A percentile compares a stretch with the other conserved stretches of the same genome.
phyloP scores from a whole-genome alignment of 116 monocot species.

The Thalassia testudinum region DNA sequence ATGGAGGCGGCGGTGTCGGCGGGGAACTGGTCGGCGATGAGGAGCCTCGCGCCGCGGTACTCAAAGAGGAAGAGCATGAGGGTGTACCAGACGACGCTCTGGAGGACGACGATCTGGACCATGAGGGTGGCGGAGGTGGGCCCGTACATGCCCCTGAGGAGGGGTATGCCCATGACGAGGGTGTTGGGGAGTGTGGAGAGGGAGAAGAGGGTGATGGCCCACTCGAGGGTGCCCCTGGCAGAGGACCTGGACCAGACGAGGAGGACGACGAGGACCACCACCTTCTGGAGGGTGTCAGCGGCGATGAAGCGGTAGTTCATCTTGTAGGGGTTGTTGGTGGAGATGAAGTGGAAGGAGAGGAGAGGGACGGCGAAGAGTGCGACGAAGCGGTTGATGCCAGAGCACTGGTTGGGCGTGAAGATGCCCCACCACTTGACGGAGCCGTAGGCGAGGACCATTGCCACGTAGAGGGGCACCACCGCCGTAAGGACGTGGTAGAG shows the following conservation, averaged over 20 bases:
- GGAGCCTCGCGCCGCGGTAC: conserved; percentile 15
- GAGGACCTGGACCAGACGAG: conserved; percentile 20
- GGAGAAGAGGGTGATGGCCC: conserved; percentile 29
- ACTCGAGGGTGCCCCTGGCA: conserved; percentile 16
- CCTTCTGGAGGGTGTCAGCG: conserved; percentile 81
- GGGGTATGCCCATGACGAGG: conserved; percentile 33
- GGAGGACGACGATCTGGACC: conserved; percentile 29
- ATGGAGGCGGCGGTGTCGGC: conserved; percentile 17
- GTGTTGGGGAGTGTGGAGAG: conserved; percentile 34
- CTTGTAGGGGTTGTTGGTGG: conserved; percentile 18
- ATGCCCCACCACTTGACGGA: conserved; percentile 33
- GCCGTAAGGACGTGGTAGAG: conserved; percentile 28
- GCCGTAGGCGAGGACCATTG: conserved; percentile 25
- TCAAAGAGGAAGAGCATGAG: conserved; percentile 31
- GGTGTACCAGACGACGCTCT: conserved; percentile 32
- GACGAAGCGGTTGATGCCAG: conserved; percentile 36
- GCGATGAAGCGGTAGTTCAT: conserved; percentile 65
- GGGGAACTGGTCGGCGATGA: conserved; percentile 25
- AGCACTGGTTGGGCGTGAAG: conserved; percentile 24
- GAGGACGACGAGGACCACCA: conserved; percentile 38
- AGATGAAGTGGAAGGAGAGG: conserved; percentile 36
- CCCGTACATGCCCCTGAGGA: conserved; percentile 29
- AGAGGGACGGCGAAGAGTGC: conserved; percentile 32
- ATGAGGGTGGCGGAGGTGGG: conserved; percentile 10
- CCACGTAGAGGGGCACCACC: conserved; percentile 33